Percentiles rank a stretch among this genome's conserved stretches.
These are phyloP conservation scores for Cinnamomum chago DNA, from an alignment of 164 flowering plant species.

Conservation along the genomic window DNA sequence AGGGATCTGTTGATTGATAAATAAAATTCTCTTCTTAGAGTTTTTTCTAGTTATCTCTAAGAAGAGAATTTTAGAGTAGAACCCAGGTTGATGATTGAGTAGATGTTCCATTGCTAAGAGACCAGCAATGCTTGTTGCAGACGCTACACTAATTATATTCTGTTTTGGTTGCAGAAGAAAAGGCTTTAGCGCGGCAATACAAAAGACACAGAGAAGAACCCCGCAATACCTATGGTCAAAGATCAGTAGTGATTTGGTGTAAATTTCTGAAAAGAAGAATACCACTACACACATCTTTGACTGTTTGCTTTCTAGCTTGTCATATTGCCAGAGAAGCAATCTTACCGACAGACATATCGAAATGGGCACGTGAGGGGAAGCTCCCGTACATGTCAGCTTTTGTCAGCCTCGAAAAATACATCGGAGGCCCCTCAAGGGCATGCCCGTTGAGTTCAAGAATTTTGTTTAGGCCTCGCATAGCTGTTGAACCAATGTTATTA, in stretches of 20 bases:
- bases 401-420: conserved; percentile 45
- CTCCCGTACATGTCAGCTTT: conserved; percentile 79
- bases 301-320: conserved; percentile 70
- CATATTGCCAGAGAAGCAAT: conserved; percentile 74
- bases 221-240: conserved; percentile 46
- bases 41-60: too few species aligned
- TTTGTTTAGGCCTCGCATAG: conserved; percentile 64
- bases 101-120: not conserved
- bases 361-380: conserved; percentile 82
- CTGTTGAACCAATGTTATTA: conserved; percentile 44
- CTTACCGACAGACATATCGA: conserved; percentile 67
- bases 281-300: conserved; percentile 56
- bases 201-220: conserved; percentile 35
- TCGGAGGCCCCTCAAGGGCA: conserved; percentile 38
- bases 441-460: conserved; percentile 57
- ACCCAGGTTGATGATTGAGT: not conserved
- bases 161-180: conserved; percentile 31
- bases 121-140: not conserved
- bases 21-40: too few species aligned
- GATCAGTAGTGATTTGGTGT: conserved; percentile 59
- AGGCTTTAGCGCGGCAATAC: conserved; percentile 14
- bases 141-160: not conserved
- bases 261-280: conserved; percentile 47
- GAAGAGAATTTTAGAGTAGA: too few species aligned
- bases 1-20: too few species aligned